Evolutionary conservation across 2,329 filamentous ascomycete species (phyloP), one percentile per base, ranked within the genome.

Genomic region (Epichloe festucae): DNA sequence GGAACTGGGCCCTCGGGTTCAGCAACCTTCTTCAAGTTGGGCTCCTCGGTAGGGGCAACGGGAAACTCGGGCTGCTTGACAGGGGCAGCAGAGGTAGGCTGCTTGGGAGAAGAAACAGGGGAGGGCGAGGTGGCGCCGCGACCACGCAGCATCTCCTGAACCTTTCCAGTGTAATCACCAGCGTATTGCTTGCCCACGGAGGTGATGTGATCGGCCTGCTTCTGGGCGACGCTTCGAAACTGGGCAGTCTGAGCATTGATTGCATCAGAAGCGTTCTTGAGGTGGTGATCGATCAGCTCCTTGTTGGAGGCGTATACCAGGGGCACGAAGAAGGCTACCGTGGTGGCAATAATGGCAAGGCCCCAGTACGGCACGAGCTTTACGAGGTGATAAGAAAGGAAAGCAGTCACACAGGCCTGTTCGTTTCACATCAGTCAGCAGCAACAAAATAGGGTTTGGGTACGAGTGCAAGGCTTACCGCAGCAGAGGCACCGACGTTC

Each of bases 351-450:
- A 56, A 86, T 67, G 46, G 79, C 71, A 56, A 86, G 76, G 38
- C 79, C 81, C 82, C 82, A 86, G 72, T 83, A 77, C 38, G 82
- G 82, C 46, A 86, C 76, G 55, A 85, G 70, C 73, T 85, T 86
- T 67, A 83, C 76, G 40, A 86, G 73, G 65, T 76, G 81, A 70
- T 85, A 85, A 23, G 81, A 81, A 56, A 84, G 56, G 66, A 85
- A 82, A 46, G 82, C 75, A 55, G 71, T 71, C 49, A 82, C 48
- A 56, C 77, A 78, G 52, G 79, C 77, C 79, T 85, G 38, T 8
- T 48, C 2, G 4, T 12, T 7, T 17, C 2, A n/a, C 5, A 41
- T 27, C 14, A 17, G 39, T 48, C 50, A 35, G 40, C 4, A 39
- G 8, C 39, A 43, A 45, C 41, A 48, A 39, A 54, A 51, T 48